Evolutionary conservation across 176 grass and related monocot species (phyloP), one percentile per base, ranked within the genome.

Genomic region (Zizania latifolia): DNA sequence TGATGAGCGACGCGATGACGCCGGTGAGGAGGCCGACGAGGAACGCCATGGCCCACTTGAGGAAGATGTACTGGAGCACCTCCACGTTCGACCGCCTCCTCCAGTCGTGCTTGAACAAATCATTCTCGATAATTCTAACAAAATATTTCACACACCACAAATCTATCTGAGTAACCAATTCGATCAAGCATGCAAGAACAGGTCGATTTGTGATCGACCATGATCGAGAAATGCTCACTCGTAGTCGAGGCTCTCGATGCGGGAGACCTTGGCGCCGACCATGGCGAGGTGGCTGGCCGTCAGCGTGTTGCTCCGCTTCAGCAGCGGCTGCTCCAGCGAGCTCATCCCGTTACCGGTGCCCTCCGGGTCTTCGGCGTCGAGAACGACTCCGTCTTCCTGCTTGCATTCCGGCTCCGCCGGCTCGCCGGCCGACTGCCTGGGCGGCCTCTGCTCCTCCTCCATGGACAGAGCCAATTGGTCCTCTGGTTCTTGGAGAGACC

Each of bases 91-190:
- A 94, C 30, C 95, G 85, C 43, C 92, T 98, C 67, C 91, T 74
- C 95, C 95, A 98, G 62, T 98, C 95, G 46, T 98, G 95, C 79
- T 98, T 98, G 81, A 98, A 98, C 27, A 98, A 64, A 39, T 98
- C 89, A 14, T 90, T 92, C 86, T 98, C 95, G 63, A 92, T 98
- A 73, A 98, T 98, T 76, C 94, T 97, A 40, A 10, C 64, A 58
- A 67, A 2, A 27, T n/a, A n/a, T n/a, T 35, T 34, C 61, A 29
- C 16, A 28, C 29, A 50, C 9, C 77, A 13, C 15, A 29, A 23
- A 58, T 10, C 10, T 1, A 53, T 12, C 8, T n/a, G n/a, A 79
- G 32, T 9, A 76, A 35, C 32, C 9, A 64, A 23, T 68, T 30
- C 34, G 11, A 21, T 13, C 44, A 29, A 57, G 19, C 5, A 27